These are phyloP conservation scores for Vitis riparia DNA, from an alignment of 164 flowering plant species.

Conservation along the genomic window DNA sequence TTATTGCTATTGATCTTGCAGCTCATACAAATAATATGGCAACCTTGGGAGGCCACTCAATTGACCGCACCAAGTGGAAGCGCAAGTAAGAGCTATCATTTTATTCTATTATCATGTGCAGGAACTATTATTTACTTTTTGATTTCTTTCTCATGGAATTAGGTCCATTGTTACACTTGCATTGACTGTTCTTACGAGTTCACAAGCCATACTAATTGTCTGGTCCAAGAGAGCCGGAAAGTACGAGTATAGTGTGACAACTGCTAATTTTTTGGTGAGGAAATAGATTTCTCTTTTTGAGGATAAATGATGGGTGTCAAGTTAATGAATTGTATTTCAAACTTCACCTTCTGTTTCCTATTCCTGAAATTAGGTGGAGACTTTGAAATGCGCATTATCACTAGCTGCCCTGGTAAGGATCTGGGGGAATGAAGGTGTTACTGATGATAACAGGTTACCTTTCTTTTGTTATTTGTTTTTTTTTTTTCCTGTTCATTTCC, in stretches of 20 bases:
- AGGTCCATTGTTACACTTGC: slow-evolving; percentile 84
- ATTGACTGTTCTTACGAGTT: slow-evolving; percentile 89
- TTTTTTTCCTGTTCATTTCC: neutral
- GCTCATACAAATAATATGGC: slow-evolving; percentile 32
- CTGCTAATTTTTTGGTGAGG: slow-evolving; percentile 92
- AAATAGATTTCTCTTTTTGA: slow-evolving; percentile 2
- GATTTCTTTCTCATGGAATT: neutral
- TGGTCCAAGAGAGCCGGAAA: slow-evolving; percentile 99
- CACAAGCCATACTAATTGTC: slow-evolving; percentile 95
- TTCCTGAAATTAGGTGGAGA: slow-evolving; percentile 62
- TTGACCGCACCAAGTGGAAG: slow-evolving; percentile 63
- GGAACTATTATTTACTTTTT: neutral
- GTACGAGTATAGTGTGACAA: slow-evolving; percentile 96
- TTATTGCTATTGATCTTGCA: slow-evolving; percentile 18
- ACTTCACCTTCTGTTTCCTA: neutral
- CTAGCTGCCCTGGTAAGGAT: slow-evolving; percentile 70
- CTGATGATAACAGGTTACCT: slow-evolving; percentile 84
- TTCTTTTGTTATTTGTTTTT: neutral
- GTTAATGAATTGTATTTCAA: neutral
- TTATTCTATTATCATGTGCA: slow-evolving; percentile 1
- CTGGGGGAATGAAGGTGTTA: slow-evolving; percentile 85
- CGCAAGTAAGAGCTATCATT: slow-evolving; percentile 52
- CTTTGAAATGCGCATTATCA: slow-evolving; percentile 84
- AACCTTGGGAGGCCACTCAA: slow-evolving; percentile 30
- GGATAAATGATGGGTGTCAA: neutral